These are phyloP conservation scores for Paralagenidium karlingii DNA, from an alignment of 352 stramenopile genomes.

Conservation along the genomic window DNA sequence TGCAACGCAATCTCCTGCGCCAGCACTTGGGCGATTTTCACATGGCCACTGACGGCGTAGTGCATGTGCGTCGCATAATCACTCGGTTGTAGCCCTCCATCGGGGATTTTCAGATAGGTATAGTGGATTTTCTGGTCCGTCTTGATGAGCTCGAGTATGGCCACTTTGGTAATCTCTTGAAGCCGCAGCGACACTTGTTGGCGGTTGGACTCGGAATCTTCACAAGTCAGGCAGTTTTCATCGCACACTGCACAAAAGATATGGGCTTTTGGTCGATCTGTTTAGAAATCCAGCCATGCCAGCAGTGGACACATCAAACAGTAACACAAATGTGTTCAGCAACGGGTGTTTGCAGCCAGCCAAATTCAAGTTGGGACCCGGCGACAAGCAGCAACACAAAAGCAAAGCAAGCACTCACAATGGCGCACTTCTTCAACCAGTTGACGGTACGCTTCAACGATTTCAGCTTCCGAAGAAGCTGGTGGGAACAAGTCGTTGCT, in stretches of 20 bases:
- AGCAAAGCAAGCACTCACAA: conserved; percentile 24
- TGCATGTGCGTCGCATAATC: conserved; percentile 77
- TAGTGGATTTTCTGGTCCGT: conserved; percentile 77
- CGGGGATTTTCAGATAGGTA: conserved; percentile 53
- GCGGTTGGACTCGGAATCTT: conserved; percentile 59
- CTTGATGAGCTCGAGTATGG: conserved; percentile 63
- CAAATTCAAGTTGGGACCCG: neutral
- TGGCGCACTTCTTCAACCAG: conserved; percentile 65
- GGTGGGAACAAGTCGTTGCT: conserved; percentile 78
- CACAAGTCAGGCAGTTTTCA: conserved; percentile 66
- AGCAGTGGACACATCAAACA: neutral
- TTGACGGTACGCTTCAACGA: conserved; percentile 59
- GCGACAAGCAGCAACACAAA: too few relatives aligned
- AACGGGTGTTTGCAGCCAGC: neutral
- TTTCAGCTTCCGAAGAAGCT: conserved; percentile 70
- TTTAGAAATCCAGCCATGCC: neutral
- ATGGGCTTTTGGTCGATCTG: conserved; percentile 65
- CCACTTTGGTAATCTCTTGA: conserved; percentile 78
- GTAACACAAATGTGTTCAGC: neutral
- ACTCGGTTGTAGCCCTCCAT: conserved; percentile 28
- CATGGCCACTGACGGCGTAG: conserved; percentile 68
- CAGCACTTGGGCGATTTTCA: conserved; percentile 69
- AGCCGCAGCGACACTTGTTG: conserved; percentile 68
- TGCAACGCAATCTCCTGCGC: conserved; percentile 55
- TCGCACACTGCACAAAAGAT: conserved; percentile 84